These are phyloP conservation scores for Xanthoconium stramineum DNA, from an alignment of 768 basidiomycete species.

Conservation along the genomic window DNA sequence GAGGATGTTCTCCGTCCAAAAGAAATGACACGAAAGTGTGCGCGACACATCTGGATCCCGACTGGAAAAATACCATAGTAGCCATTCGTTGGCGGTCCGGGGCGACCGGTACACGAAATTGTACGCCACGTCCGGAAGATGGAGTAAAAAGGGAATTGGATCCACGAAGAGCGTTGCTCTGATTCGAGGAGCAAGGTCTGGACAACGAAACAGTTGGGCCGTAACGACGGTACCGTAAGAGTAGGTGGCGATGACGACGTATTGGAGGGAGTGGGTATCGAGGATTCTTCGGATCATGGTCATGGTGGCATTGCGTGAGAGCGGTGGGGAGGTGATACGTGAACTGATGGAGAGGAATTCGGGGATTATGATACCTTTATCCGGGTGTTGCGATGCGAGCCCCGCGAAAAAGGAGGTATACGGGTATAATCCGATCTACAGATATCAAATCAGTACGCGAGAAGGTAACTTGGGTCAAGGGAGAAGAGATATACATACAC, in stretches of 20 bases:
- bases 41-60: constrained; percentile 62
- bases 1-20: constrained; percentile 60
- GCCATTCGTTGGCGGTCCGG: constrained; percentile 55
- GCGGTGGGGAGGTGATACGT: constrained; percentile 55
- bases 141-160: constrained; percentile 63
- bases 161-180: constrained; percentile 52
- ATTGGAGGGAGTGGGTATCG: constrained; percentile 35
- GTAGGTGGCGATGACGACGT: constrained; percentile 49
- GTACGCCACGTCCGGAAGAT: constrained; percentile 58
- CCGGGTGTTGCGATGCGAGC: constrained; percentile 40
- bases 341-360: constrained; percentile 60
- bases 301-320: constrained; percentile 39
- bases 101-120: constrained; percentile 64
- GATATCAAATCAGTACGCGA: not conserved
- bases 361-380: constrained; percentile 55
- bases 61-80: constrained; percentile 66
- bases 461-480: not conserved
- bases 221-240: constrained; percentile 62
- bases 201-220: constrained; percentile 49
- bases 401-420: constrained; percentile 52
- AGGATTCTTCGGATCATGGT: constrained; percentile 44
- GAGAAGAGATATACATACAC: constrained; percentile 37
- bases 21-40: constrained; percentile 57
- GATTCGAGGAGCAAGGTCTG: constrained; percentile 33
- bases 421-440: constrained; percentile 59